Percentiles rank a stretch among this genome's conserved stretches.
phyloP scores from a whole-genome alignment of 2,329 filamentous ascomycete genomes.

The Tolypocladium ovalisporum region DNA sequence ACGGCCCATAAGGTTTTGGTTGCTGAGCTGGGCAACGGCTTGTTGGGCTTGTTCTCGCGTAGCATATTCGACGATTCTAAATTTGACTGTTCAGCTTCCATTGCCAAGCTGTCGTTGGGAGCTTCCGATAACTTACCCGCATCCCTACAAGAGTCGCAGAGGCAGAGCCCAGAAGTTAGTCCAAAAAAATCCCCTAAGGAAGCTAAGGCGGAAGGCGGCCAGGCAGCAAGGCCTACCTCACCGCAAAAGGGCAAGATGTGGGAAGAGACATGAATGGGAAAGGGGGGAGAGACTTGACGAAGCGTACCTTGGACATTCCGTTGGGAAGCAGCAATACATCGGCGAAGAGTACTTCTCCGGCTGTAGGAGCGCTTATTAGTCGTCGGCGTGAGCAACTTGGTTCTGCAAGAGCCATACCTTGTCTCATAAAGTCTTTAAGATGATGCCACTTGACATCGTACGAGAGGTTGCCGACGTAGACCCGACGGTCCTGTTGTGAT shows the following conservation, averaged over 20 bases:
- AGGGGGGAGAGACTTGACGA: constrained; percentile 37
- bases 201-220: neutral
- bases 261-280: neutral
- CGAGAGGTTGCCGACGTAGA: constrained; percentile 97
- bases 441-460: constrained; percentile 99
- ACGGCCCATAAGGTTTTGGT: constrained; percentile 97
- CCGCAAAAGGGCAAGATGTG: constrained; percentile 36
- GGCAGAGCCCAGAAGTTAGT: constrained; percentile 46
- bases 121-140: constrained; percentile 64
- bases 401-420: constrained; percentile 55
- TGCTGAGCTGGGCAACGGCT: constrained; percentile 95
- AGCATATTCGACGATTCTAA: constrained; percentile 99
- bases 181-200: neutral
- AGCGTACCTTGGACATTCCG: constrained; percentile 99
- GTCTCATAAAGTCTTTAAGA: constrained; percentile 99
- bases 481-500: constrained; percentile 95
- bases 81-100: neutral
- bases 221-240: neutral
- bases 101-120: neutral
- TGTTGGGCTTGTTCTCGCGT: constrained; percentile 98
- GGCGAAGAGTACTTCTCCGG: constrained; percentile 98
- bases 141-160: constrained; percentile 90
- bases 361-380: constrained; percentile 43
- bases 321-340: constrained; percentile 99
- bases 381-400: constrained; percentile 14